A percentile compares a stretch with the other conserved stretches of the same genome.
Evolutionary conservation across 2,329 filamentous ascomycete genomes (phyloP).

Genomic region (Aspergillus quadricinctus): DNA sequence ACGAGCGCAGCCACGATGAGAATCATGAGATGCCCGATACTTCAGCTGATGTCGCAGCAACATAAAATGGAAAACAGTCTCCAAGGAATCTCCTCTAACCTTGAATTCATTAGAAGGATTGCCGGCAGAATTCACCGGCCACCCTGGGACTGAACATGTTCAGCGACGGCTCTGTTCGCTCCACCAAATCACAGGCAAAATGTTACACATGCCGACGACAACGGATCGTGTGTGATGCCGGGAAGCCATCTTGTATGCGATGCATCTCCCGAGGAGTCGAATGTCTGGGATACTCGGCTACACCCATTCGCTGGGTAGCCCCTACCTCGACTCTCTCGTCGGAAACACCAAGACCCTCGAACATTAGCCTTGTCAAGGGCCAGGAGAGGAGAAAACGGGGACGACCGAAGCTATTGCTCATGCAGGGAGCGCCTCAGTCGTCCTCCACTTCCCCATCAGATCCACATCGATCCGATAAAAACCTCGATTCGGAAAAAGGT

Average conservation of each 20-base stretch:
- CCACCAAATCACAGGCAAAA: not conserved
- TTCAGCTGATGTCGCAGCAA: too few species aligned
- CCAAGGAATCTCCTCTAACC: too few species aligned
- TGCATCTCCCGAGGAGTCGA: not conserved
- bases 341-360: not conserved
- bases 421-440: not conserved
- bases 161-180: not conserved
- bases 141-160: not conserved
- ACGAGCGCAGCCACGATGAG: too few species aligned
- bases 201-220: not conserved
- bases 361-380: not conserved
- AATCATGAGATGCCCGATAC: too few species aligned
- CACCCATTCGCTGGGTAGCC: not conserved
- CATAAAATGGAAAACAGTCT: too few species aligned
- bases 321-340: not conserved
- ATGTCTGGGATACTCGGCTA: not conserved
- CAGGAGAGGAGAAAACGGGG: not conserved
- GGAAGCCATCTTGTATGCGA: not conserved
- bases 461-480: not conserved
- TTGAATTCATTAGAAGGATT: too few species aligned
- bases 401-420: not conserved
- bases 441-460: not conserved
- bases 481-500: not conserved
- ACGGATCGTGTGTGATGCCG: not conserved
- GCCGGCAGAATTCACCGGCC: not conserved